Percentiles rank a stretch among this genome's conserved stretches.
These are phyloP conservation scores for Trametes elegans DNA, from an alignment of 768 basidiomycete genomes.

Conservation along the genomic window DNA sequence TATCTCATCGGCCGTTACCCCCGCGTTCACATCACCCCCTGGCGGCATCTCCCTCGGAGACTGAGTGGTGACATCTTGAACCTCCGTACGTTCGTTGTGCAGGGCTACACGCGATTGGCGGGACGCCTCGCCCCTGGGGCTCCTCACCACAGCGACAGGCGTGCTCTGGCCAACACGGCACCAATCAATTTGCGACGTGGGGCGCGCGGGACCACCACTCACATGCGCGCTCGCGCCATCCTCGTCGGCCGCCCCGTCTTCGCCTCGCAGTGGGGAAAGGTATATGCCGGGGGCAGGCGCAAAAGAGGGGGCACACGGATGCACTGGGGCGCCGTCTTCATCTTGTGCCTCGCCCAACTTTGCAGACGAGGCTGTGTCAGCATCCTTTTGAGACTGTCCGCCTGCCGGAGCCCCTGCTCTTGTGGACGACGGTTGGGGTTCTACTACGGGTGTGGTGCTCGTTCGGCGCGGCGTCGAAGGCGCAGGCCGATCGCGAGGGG, in stretches of 20 bases:
- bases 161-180: too few relatives aligned
- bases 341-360: too few relatives aligned
- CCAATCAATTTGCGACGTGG: not conserved
- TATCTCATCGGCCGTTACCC: not conserved
- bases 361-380: too few relatives aligned
- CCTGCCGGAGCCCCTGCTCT: too few relatives aligned
- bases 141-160: too few relatives aligned
- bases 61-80: not conserved
- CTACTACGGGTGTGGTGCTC: too few relatives aligned
- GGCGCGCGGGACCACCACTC: too few relatives aligned
- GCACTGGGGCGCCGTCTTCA: not conserved
- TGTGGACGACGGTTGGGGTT: too few relatives aligned
- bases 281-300: slow-evolving; percentile 26
- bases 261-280: slow-evolving; percentile 31
- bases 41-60: not conserved
- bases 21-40: not conserved
- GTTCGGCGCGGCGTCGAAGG: not conserved
- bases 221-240: not conserved
- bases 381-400: too few relatives aligned
- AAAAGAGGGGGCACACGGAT: slow-evolving; percentile 5
- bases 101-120: too few relatives aligned
- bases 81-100: too few relatives aligned
- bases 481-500: not conserved
- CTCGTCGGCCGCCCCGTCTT: not conserved
- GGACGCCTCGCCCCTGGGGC: not conserved